Conservation (phyloP, 805 yeast genomes). For the Metschnikowia proteae region DNA sequence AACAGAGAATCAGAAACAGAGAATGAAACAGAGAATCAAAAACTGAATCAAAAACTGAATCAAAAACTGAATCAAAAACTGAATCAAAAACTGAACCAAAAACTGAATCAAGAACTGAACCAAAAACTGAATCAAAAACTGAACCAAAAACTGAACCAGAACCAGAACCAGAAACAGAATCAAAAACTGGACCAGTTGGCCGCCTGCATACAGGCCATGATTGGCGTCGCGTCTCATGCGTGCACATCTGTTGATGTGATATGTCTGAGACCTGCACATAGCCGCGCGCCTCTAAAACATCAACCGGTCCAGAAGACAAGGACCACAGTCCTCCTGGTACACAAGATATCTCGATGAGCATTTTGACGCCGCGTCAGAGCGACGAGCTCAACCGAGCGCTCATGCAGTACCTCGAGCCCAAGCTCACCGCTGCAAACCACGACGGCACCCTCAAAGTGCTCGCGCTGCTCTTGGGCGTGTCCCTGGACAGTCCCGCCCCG, state of each 20-base stretch:
- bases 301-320: not conserved
- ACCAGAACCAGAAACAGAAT: too few relatives aligned
- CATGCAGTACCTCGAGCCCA: conserved; percentile 44
- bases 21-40: too few relatives aligned
- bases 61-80: too few relatives aligned
- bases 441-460: conserved; percentile 2
- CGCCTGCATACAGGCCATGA: too few relatives aligned
- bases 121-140: too few relatives aligned
- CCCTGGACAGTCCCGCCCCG: conserved; percentile 21
- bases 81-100: too few relatives aligned
- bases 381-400: conserved; percentile 46
- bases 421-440: conserved; percentile 15
- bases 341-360: conserved; percentile 7
- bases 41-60: too few relatives aligned
- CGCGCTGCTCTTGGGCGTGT: conserved; percentile 12
- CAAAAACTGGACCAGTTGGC: too few relatives aligned
- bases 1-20: too few relatives aligned
- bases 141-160: too few relatives aligned
- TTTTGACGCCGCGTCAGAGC: conserved; percentile 42
- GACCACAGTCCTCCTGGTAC: not conserved
- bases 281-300: conserved; percentile 1
- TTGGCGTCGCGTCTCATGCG: too few relatives aligned
- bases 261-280: not conserved
- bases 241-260: not conserved
- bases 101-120: too few relatives aligned